Evolutionary conservation across 2,329 filamentous ascomycete species (phyloP).

Genomic region (Fusarium brevicatenulatum): DNA sequence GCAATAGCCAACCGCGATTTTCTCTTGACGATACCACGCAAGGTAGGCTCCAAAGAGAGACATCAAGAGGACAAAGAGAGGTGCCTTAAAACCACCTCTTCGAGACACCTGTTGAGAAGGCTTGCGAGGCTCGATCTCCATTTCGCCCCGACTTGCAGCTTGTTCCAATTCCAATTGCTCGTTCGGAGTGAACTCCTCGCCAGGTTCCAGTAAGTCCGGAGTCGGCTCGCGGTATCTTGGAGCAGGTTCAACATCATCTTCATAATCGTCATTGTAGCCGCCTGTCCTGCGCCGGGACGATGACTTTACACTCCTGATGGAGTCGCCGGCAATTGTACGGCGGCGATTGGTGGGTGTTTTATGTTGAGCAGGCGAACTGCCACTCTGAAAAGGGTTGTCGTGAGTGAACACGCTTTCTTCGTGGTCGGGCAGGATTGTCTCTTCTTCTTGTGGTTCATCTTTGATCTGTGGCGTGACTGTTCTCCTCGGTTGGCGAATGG

Average conservation of each 20-base stretch:
- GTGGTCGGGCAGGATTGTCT: slow-evolving; percentile 42
- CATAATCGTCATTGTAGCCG: slow-evolving; percentile 38
- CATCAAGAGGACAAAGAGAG: slow-evolving; percentile 76
- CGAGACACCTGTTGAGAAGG: slow-evolving; percentile 49
- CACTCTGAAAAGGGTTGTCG: slow-evolving; percentile 92
- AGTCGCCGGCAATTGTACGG: slow-evolving; percentile 57
- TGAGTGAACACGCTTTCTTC: slow-evolving; percentile 79
- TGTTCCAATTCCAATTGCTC: slow-evolving; percentile 84
- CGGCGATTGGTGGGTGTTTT: slow-evolving; percentile 61
- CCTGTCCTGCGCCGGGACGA: slow-evolving; percentile 58
- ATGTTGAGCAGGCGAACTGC: slow-evolving; percentile 72
- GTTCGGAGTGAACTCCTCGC: slow-evolving; percentile 94
- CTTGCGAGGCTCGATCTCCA: slow-evolving; percentile 56
- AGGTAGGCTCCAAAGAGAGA: slow-evolving; percentile 78
- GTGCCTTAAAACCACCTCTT: slow-evolving; percentile 66
- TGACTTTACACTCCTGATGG: slow-evolving; percentile 55
- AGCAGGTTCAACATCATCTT: slow-evolving; percentile 50
- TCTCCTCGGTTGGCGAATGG: slow-evolving; percentile 62
- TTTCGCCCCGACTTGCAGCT: slow-evolving; percentile 65
- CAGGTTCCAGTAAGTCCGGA: slow-evolving; percentile 66
- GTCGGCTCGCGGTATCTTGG: slow-evolving; percentile 44
- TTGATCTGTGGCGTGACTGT: slow-evolving; percentile 65
- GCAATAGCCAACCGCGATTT: slow-evolving; percentile 95
- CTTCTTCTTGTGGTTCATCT: slow-evolving; percentile 59
- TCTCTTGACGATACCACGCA: slow-evolving; percentile 91